Evolutionary conservation across 1,284 basidiomycete genomes (phyloP), one percentile per base, ranked within the genome.

Genomic region (Ceratobasidium theobromae): DNA sequence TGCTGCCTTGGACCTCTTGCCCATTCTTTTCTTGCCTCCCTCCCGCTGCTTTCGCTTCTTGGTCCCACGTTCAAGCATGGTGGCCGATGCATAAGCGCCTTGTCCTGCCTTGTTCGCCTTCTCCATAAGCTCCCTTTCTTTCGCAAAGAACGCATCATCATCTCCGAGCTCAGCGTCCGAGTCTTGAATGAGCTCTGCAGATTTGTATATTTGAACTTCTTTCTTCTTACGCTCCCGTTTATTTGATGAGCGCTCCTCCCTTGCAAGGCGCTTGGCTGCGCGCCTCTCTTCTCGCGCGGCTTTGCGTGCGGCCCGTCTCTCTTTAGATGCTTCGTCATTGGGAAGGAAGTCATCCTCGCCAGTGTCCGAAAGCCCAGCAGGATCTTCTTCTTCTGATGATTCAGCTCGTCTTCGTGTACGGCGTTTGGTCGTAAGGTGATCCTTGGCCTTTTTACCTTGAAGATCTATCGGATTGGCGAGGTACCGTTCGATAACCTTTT

Each of bases 121-220:
- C 70, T 79, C 78, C 51, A 68, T 53, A 51, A 85, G 73, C 66
- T 73, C 78, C 69, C 81, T 84, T 76, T 95, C 93, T 71, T 81
- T 83, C 72, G 83, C 88, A 69, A 93, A 86, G 81, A 96, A 96
- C 4, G 79, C 82, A 51, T 89, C 79, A 75, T 89, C 85, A 71
- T 86, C 84, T 18, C 82, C 89, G 68, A 84, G 83, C 74, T 91
- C 91, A 69, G 81, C 89, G 72, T 96, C 93, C 71, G 89, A 91
- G 75, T 95, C 93, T 73, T 88, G 84, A 73, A 95, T 93, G 74
- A 95, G 93, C 74, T 93, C 88, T 4, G 93, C 93, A 11, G 87
- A 89, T 77, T 94, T 94, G 81, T 89, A 95, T 65, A 79, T 76
- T 75, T 86, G 82, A 72, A 85, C 81, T 75, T 95, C 91, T 73